Evolutionary conservation across 1,139 yeast genomes (phyloP).

Genomic region (Geotrichum phurueaensis): DNA sequence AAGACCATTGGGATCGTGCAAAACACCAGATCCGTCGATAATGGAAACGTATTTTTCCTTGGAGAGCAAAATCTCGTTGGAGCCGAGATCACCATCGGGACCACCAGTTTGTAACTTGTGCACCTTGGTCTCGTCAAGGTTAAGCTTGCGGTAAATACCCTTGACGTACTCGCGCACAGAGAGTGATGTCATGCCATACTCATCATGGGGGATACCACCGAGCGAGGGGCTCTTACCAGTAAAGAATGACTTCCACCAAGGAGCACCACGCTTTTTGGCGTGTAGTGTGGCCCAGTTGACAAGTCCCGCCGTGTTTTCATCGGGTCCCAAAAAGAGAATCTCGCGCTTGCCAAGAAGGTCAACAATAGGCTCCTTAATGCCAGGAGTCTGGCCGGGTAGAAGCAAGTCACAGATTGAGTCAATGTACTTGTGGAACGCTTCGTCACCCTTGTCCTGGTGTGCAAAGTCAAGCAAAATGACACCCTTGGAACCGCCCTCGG

Average conservation of each 20-base stretch:
- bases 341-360: slow-evolving; percentile 81
- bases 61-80: slow-evolving; percentile 86
- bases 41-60: slow-evolving; percentile 80
- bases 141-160: slow-evolving; percentile 75
- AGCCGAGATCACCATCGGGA: slow-evolving; percentile 97
- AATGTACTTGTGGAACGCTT: slow-evolving; percentile 87
- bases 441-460: slow-evolving; percentile 76
- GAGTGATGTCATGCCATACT: slow-evolving; percentile 94
- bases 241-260: slow-evolving; percentile 98
- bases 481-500: slow-evolving; percentile 99
- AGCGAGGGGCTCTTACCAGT: slow-evolving; percentile 89
- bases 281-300: slow-evolving; percentile 99
- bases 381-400: slow-evolving; percentile 64
- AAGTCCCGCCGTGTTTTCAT: slow-evolving; percentile 93
- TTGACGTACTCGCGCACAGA: slow-evolving; percentile 91
- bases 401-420: slow-evolving; percentile 85
- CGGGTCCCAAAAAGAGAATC: slow-evolving; percentile 95
- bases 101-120: slow-evolving; percentile 96
- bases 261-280: slow-evolving; percentile 88
- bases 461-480: slow-evolving; percentile 75
- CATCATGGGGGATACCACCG: slow-evolving; percentile 98
- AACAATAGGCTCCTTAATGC: slow-evolving; percentile 77
- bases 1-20: slow-evolving; percentile 86
- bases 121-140: slow-evolving; percentile 54
- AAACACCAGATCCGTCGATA: slow-evolving; percentile 94